Base-by-base conservation (phyloP, 352 stramenopile species). In the Phytophthora boehmeriae region DNA sequence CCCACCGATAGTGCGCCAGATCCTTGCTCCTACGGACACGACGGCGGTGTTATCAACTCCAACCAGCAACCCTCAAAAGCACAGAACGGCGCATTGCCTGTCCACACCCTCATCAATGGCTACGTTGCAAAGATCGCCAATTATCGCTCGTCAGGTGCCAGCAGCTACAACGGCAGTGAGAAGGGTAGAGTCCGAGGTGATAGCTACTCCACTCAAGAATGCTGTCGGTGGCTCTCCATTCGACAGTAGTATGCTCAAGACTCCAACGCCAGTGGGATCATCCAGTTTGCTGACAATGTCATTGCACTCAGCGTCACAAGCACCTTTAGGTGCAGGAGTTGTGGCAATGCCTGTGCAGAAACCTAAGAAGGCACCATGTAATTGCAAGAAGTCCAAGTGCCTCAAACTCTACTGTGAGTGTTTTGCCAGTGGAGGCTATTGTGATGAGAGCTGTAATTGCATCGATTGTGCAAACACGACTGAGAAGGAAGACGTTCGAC, bases 321-420 rank as follows among this genome's bases (percentile, higher is more conserved):
- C 44, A n/a, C 22, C 39, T 45, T 36, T 68, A n/a, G 52, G 25
- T 0, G 39, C 41, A 47, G 30, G 25, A 22, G 34, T 59, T 23
- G 32, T 45, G 8, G 39, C 47, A 16, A 30, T 70, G 13, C 32
- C 68, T 19, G 22, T 51, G 9, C 36, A 59, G 20, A 20, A 59
- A 6, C 36, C 61, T 35, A 93, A 87, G 47, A 91, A 89, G 41
- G 80, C 84, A 0, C 83, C 84, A 5, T 99, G 97, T 79, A 98
- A 98, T 47, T 99, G 97, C 79, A 98, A 98, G 64, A 98, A 98
- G 71, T 98, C 95, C 30, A 97, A 98, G 71, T 99, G 97, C 53
- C 81, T 99, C 14, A 99, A 99, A 74, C 63, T 99, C 23, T 97
- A 79, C 66, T 99, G 97, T 63, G 93, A 98, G 63, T 99, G 97